A percentile compares a stretch with the other conserved stretches of the same genome.
Evolutionary conservation across 148 eudicot genomes (phyloP).

Genomic region (Rhododendron vialii): DNA sequence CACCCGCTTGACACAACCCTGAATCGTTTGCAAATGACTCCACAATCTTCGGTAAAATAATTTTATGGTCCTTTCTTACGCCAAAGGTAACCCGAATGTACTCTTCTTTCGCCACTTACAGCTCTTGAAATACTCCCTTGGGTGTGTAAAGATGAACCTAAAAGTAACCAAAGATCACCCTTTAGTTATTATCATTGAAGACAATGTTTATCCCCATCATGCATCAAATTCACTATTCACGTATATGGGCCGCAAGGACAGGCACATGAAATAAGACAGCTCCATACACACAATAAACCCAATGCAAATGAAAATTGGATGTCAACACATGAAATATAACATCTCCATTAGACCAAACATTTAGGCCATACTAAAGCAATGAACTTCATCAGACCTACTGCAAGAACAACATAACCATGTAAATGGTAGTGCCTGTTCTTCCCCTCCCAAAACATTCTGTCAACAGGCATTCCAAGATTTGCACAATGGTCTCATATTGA

Average conservation of each 20-base stretch:
- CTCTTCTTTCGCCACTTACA: constrained; percentile 88
- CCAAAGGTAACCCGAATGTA: constrained; percentile 90
- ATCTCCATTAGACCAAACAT: neutral
- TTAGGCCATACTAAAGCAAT: neutral
- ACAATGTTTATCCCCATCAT: neutral
- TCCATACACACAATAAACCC: neutral
- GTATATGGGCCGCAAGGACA: too few relatives aligned
- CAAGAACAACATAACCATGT: neutral
- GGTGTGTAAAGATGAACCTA: constrained; percentile 91
- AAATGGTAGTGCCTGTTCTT: neutral
- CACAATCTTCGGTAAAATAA: constrained; percentile 65
- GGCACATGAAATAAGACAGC: neutral
- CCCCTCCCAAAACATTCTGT: neutral
- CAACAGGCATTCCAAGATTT: neutral
- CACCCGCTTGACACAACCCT: constrained; percentile 46
- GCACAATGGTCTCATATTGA: neutral
- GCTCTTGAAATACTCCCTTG: constrained; percentile 66
- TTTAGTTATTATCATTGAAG: neutral
- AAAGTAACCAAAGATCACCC: neutral
- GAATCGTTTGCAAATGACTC: constrained; percentile 81
- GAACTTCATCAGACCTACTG: neutral
- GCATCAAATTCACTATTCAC: neutral
- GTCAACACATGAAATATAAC: neutral
- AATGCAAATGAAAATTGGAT: neutral
- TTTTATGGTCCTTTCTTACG: constrained; percentile 65